Conservation (phyloP, 495 filamentous ascomycete species). For the Tetracladium marchalianum region DNA sequence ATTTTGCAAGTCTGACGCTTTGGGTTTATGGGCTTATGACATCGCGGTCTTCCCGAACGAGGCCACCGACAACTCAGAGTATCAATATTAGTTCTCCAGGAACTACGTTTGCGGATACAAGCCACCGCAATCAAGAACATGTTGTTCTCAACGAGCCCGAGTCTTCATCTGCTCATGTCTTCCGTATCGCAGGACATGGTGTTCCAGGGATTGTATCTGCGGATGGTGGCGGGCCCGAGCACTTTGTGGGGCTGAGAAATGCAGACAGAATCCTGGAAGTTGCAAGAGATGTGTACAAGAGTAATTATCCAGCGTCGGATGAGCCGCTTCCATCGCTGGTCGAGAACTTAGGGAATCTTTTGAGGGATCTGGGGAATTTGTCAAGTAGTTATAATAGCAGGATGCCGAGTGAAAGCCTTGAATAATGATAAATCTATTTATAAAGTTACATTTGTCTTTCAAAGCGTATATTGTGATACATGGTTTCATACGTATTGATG, state of each 20-base stretch:
- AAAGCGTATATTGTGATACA: too few species aligned
- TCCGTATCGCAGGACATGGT: too few species aligned
- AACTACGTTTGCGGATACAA: slow-evolving; percentile 2
- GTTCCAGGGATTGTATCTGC: not conserved
- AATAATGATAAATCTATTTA: too few species aligned
- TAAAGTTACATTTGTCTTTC: too few species aligned
- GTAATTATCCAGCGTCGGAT: slow-evolving; percentile 25
- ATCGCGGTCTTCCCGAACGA: slow-evolving; percentile 15
- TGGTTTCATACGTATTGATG: too few species aligned
- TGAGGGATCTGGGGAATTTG: slow-evolving; percentile 5
- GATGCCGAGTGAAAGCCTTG: too few species aligned
- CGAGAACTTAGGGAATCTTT: slow-evolving; percentile 1
- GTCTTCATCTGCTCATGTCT: slow-evolving; percentile 1
- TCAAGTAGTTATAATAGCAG: too few species aligned
- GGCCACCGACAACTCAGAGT: not conserved
- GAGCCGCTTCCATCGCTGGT: slow-evolving; percentile 1
- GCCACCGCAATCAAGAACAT: not conserved
- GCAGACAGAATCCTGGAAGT: slow-evolving; percentile 32
- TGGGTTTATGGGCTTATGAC: slow-evolving; percentile 48
- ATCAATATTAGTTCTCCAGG: slow-evolving; percentile 4
- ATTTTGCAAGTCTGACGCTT: slow-evolving; percentile 46
- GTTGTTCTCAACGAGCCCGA: not conserved
- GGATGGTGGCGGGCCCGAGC: not conserved
- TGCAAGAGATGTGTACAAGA: slow-evolving; percentile 28
- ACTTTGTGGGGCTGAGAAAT: too few species aligned